Base-by-base conservation (phyloP, 768 basidiomycete species). In the Dictyophora rubrovolvata region DNA sequence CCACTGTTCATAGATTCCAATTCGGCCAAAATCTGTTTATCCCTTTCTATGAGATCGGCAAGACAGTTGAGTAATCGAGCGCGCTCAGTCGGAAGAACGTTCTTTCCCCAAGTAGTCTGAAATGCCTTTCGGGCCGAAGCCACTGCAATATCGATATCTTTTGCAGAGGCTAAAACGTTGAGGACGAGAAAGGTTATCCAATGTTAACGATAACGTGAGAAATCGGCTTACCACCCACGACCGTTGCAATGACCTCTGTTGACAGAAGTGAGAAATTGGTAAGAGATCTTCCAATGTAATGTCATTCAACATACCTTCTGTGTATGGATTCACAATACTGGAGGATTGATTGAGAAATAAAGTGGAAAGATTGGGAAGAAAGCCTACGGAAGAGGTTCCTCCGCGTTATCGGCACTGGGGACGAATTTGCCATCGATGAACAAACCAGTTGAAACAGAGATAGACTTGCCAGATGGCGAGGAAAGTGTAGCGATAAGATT, bases 381-480 rank as follows among this genome's bases (percentile, higher is more conserved):
- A 64, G 64, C 89, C 87, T 79, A 68, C 67, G 91, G 81, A 48
- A 76, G 69, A 58, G 87, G 56, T 54, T 63, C 65, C 56, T 71
- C 67, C 6, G 61, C 54, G n/a, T 66, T 66, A 42, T 58, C 63
- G n/a, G 49, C 49, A n/a, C 57, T 59, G 7, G 48, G n/a, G 9
- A 89, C 86, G 66, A 92, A 94, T 67, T 92, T 80, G 69, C 90
- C 91, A 76, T 93, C 85, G 73, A 97, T 93, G 75, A 90, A 97
- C 22, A 95, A 77, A 17, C 91, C 91, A 7, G 88, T 90, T 10
- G 85, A 85, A 37, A 93, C 77, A 36, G 74, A 74, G 53, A 90
- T 74, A 65, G 74, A 67, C 69, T 79, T 82, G 56, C 75, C 72
- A 23, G 73, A 69, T 54, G 57, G 57, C 10, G 42, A 52, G 35